phyloP scores from a whole-genome alignment of 2,329 filamentous ascomycete genomes.

The Hypoxylon sp. region DNA sequence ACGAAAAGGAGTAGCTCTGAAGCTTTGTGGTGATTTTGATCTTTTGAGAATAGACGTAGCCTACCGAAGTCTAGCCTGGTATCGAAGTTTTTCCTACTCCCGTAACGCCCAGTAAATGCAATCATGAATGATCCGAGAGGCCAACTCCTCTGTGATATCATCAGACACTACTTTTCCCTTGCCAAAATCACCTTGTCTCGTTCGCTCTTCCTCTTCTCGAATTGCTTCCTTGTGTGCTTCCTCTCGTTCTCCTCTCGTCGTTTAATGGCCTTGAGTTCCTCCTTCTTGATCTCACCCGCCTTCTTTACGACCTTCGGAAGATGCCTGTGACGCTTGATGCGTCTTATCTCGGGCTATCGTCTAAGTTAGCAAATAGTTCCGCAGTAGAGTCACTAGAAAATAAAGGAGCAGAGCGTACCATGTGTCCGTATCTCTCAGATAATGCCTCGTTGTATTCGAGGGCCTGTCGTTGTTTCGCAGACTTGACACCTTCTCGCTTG shows the following conservation, averaged over 20 bases:
- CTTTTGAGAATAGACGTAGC: conserved; percentile 24
- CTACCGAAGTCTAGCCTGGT: conserved; percentile 41
- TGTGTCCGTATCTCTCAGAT: conserved; percentile 87
- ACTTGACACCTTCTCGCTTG: conserved; percentile 86
- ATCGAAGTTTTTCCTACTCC: conserved; percentile 45
- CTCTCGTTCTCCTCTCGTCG: conserved; percentile 93
- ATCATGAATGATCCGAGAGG: conserved; percentile 10
- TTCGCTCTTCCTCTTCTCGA: conserved; percentile 80
- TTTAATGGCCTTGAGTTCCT: conserved; percentile 91
- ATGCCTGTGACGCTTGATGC: conserved; percentile 92
- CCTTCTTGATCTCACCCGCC: conserved; percentile 92
- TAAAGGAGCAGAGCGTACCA: conserved; percentile 63
- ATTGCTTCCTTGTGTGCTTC: conserved; percentile 89
- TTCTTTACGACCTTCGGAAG: conserved; percentile 95
- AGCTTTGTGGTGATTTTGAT: conserved; percentile 11
- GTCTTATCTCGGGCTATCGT: conserved; percentile 80
- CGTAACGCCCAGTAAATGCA: conserved; percentile 51
- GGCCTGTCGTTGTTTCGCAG: conserved; percentile 85
- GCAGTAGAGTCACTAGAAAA: not conserved
- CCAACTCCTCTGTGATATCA: conserved; percentile 18
- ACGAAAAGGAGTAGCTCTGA: not conserved
- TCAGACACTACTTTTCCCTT: conserved; percentile 64
- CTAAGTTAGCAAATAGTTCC: conserved; percentile 33
- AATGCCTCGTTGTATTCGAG: conserved; percentile 93
- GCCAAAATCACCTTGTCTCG: conserved; percentile 94